Base-by-base conservation (phyloP, 2,329 filamentous ascomycete genomes). In the Diaporthe helianthi region DNA sequence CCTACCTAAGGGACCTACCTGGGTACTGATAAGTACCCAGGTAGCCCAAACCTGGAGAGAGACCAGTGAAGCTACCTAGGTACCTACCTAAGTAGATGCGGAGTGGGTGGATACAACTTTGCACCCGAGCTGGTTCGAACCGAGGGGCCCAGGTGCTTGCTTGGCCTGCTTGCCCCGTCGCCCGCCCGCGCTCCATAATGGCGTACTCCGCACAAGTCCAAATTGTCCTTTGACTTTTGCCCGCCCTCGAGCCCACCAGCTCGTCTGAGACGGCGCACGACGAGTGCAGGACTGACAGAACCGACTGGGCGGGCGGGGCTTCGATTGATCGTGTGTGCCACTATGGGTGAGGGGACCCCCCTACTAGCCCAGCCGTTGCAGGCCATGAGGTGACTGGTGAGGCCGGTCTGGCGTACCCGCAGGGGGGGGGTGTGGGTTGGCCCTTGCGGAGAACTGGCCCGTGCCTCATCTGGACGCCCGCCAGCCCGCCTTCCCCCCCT, bases 291-390 rank as follows among this genome's bases (percentile, higher is more conserved):
- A 58, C 10, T n/a, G n/a, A n/a, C n/a, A n/a, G n/a, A n/a, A n/a
- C n/a, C n/a, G n/a, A n/a, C n/a, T 51, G 65, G 52, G 52, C 52
- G 65, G 65, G 36, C 36, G 36, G 65, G 65, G 52, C 44, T 31
- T 63, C 44, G 46, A 52, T 49, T 67, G n/a, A n/a, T n/a, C 29
- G 64, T n/a, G 41, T 38, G n/a, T n/a, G n/a, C n/a, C n/a, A n/a
- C n/a, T n/a, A 31, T 67, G 52, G 31, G 64, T 60, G 65, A 67
- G 65, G 65, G 65, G 52, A 22, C 51, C 44, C 44, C 44, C 58
- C 58, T 63, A 63, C 58, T 63, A 63, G 58, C 65, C 65, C 54
- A 67, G 65, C 65, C 65, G 65, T 67, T 67, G 41, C 65, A 55
- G 54, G 26, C 65, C 54, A 52, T 6, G 22, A 36, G 41, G 31